Percentiles rank a stretch among this genome's conserved stretches.
These are phyloP conservation scores for Panicum virgatum DNA, from an alignment of 202 grass and related monocot species.

Conservation along the genomic window DNA sequence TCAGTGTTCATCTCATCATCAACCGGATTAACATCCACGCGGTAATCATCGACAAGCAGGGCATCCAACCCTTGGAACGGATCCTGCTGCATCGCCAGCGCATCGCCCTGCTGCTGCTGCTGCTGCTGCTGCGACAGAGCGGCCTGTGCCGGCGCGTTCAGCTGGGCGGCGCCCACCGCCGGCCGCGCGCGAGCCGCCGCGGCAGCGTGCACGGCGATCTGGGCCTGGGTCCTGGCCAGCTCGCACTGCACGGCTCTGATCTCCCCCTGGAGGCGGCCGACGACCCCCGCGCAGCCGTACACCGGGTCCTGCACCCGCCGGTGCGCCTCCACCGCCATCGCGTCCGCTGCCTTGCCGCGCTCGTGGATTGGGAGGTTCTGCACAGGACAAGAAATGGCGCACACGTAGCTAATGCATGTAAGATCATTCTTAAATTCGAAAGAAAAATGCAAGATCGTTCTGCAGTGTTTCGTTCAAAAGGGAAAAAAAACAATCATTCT, in stretches of 20 bases:
- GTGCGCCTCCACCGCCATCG: constrained; percentile 54
- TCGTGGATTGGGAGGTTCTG: constrained; percentile 47
- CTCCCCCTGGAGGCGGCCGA: constrained; percentile 47
- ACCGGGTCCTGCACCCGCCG: constrained; percentile 71
- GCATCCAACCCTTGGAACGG: constrained; percentile 8
- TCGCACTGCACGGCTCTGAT: constrained; percentile 48
- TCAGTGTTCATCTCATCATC: background rate
- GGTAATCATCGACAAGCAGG: background rate
- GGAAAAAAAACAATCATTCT: too few species aligned
- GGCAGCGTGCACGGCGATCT: constrained; percentile 44
- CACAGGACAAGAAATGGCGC: background rate
- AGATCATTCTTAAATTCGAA: too few species aligned
- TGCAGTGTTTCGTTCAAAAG: too few species aligned
- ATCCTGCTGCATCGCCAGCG: background rate
- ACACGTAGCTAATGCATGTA: too few species aligned
- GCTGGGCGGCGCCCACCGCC: background rate
- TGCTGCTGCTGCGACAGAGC: background rate
- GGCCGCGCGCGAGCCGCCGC: background rate
- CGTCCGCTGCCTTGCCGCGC: constrained; percentile 44
- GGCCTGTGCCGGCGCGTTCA: background rate
- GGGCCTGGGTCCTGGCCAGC: constrained; percentile 47
- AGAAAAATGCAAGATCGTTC: too few species aligned
- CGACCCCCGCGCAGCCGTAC: constrained; percentile 61
- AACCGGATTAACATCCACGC: background rate
- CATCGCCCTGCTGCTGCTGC: background rate